phyloP scores from a whole-genome alignment of 2,329 filamentous ascomycete genomes.

The Immersiporthe knoxdaviesiana region DNA sequence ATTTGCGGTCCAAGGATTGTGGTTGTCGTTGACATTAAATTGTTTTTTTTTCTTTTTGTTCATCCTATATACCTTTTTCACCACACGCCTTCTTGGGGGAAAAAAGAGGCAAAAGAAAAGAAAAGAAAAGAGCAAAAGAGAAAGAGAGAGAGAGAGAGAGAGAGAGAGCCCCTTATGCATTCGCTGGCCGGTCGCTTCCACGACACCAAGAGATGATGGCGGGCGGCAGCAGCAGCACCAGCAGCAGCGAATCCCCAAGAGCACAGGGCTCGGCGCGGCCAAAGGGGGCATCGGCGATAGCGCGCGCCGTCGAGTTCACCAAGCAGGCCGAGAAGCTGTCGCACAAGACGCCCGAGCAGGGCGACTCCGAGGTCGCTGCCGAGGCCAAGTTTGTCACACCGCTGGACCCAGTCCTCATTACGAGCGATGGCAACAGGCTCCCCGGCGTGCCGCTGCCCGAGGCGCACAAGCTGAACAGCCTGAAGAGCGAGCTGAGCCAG shows the following conservation, averaged over 20 bases:
- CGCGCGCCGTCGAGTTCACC: constrained; percentile 58
- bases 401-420: constrained; percentile 72
- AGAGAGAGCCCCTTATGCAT: constrained; percentile 3
- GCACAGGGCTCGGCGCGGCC: constrained; percentile 6
- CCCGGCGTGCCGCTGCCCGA: constrained; percentile 72
- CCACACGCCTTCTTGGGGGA: too few relatives aligned
- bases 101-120: not conserved
- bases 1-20: not conserved
- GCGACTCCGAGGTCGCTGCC: constrained; percentile 54
- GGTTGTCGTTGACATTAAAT: not conserved
- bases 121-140: not conserved
- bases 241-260: not conserved
- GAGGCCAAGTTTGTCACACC: constrained; percentile 69
- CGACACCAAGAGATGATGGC: constrained; percentile 18
- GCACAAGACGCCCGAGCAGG: constrained; percentile 40
- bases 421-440: constrained; percentile 66
- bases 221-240: not conserved
- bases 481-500: constrained; percentile 55
- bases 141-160: too few relatives aligned
- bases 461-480: constrained; percentile 69
- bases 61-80: too few relatives aligned
- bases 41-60: too few relatives aligned
- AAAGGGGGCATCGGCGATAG: constrained; percentile 31
- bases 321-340: constrained; percentile 65
- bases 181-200: not conserved